phyloP scores from a whole-genome alignment of 495 filamentous ascomycete species.

The Collariella sp. region DNA sequence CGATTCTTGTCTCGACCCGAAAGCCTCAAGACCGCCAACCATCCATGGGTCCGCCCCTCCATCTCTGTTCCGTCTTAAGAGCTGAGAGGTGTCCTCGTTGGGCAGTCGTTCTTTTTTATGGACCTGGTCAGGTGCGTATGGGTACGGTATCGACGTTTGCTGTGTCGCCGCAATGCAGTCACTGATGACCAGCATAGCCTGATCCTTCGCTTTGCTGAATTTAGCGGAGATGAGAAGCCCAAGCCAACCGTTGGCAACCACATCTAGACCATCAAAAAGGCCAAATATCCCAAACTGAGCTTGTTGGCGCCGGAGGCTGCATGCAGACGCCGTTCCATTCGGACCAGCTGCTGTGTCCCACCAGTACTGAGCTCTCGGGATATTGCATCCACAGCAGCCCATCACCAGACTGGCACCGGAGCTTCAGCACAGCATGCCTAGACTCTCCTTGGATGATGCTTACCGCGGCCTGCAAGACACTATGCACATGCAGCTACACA shows the following conservation, averaged over 20 bases:
- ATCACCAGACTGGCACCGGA: not conserved
- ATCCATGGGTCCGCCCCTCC: no score
- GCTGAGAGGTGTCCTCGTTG: no score
- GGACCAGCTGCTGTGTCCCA: constrained; percentile 4
- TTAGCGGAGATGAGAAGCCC: no score
- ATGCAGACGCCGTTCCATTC: not conserved
- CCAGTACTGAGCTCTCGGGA: not conserved
- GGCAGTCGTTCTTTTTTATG: no score
- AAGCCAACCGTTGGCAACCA: not conserved
- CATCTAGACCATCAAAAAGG: not conserved
- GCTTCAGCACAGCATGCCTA: not conserved
- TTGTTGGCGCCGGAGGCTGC: not conserved
- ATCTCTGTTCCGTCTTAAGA: no score
- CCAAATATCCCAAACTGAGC: constrained; percentile 1
- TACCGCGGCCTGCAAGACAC: not conserved
- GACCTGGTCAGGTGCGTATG: no score
- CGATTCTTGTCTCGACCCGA: no score
- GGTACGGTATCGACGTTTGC: no score
- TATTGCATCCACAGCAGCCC: not conserved
- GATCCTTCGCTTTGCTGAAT: no score
- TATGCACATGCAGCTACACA: constrained; percentile 1
- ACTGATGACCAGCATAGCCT: no score
- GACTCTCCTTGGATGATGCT: not conserved
- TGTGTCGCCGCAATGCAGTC: no score
- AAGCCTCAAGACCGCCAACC: no score